These are phyloP conservation scores for Quercus tomentella DNA, from an alignment of 331 rosid genomes.

Conservation along the genomic window DNA sequence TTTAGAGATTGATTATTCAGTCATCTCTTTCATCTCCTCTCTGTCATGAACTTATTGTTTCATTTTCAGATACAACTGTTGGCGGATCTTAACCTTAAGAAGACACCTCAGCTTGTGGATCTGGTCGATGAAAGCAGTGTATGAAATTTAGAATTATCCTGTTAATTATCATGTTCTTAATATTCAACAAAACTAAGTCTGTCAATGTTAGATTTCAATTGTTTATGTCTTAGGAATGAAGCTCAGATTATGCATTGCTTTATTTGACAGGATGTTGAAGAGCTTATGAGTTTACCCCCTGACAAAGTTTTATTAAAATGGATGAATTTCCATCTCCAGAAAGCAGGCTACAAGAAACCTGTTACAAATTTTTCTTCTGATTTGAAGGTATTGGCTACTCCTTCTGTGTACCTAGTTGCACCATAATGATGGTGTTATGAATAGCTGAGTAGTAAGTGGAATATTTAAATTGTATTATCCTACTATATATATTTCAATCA, in stretches of 20 bases:
- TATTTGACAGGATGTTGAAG: constrained; percentile 80
- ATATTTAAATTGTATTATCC: not conserved
- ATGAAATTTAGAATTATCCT: constrained; percentile 2
- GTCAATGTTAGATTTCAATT: not conserved
- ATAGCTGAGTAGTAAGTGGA: not conserved
- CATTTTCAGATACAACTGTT: constrained; percentile 81
- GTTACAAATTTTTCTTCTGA: constrained; percentile 85
- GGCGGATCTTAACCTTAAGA: constrained; percentile 93
- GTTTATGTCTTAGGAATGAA: not conserved
- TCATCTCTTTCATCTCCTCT: constrained; percentile 12
- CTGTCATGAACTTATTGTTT: constrained; percentile 10
- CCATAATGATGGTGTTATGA: not conserved
- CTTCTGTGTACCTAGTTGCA: not conserved
- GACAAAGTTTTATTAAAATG: constrained; percentile 87
- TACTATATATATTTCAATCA: not conserved
- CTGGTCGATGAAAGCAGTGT: constrained; percentile 84
- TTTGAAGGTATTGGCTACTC: constrained; percentile 60
- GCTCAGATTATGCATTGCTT: constrained; percentile 17
- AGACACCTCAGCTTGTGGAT: constrained; percentile 96
- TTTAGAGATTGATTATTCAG: constrained; percentile 9
- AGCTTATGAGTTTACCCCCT: constrained; percentile 87
- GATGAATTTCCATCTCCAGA: constrained; percentile 96
- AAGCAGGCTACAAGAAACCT: constrained; percentile 78
- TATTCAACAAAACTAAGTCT: not conserved
- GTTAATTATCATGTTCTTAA: not conserved